Conservation (phyloP, 176 grass and related monocot species). For the Aegilops sharonensis region DNA sequence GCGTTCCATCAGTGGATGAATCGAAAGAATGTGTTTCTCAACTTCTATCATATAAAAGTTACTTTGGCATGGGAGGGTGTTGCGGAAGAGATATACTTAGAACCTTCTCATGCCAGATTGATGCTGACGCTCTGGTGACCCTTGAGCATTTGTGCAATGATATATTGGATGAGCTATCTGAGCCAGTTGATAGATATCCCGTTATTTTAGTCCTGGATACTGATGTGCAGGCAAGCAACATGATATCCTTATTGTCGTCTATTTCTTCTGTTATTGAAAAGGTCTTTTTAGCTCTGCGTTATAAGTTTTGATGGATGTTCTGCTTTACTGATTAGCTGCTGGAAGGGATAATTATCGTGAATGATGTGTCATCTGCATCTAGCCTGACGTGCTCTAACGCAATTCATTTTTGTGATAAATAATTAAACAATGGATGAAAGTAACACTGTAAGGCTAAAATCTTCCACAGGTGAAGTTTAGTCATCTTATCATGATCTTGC, state of each 20-base stretch:
- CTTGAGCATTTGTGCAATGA: slow-evolving; percentile 37
- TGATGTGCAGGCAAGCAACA: slow-evolving; percentile 61
- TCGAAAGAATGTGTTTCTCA: slow-evolving; percentile 61
- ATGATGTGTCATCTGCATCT: background rate
- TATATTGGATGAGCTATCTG: slow-evolving; percentile 19
- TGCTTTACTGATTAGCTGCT: background rate
- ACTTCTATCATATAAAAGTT: slow-evolving; percentile 60
- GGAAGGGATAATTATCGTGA: background rate
- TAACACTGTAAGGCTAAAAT: background rate
- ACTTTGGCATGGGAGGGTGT: slow-evolving; percentile 73
- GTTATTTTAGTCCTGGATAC: slow-evolving; percentile 80
- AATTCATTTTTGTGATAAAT: slow-evolving; percentile 8
- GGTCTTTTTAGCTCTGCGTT: background rate
- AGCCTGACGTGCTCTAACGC: background rate
- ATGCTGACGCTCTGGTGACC: slow-evolving; percentile 16
- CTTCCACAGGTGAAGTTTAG: background rate
- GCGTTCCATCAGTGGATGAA: slow-evolving; percentile 52
- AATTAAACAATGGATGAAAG: background rate
- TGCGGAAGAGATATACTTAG: slow-evolving; percentile 61
- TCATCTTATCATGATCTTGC: slow-evolving; percentile 10
- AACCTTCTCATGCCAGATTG: slow-evolving; percentile 44
- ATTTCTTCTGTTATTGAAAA: background rate
- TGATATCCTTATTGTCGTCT: background rate
- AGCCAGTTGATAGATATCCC: slow-evolving; percentile 51
- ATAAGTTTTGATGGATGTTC: slow-evolving; percentile 2